Conservation (phyloP, 352 stramenopile species). For the Pythium plurisporium region DNA sequence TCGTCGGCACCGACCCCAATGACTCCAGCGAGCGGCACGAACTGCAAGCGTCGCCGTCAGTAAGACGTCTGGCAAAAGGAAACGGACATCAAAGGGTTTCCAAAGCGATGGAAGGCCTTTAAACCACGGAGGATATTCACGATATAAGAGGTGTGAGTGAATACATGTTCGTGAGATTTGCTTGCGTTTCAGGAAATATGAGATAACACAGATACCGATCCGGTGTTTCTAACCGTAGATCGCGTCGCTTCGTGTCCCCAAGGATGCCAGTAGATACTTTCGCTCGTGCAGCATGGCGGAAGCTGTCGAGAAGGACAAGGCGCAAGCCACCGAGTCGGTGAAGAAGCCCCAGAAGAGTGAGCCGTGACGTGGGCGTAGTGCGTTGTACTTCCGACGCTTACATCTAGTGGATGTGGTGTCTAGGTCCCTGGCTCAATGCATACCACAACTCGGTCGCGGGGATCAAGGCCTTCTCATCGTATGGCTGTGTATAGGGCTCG, state of each 20-base stretch:
- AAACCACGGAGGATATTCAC: no score
- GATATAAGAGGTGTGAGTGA: no score
- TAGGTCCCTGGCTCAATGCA: slow-evolving; percentile 79
- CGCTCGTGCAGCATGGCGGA: slow-evolving; percentile 14
- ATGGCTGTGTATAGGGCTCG: no score
- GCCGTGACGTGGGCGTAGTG: background rate
- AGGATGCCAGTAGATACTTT: background rate
- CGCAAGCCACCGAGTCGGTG: background rate
- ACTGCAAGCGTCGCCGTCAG: background rate
- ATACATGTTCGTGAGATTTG: no score
- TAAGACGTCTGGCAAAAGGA: no score
- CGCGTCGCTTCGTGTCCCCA: background rate
- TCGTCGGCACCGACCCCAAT: no score
- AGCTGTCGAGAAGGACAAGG: slow-evolving; percentile 16
- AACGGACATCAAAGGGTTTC: no score
- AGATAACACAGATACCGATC: background rate
- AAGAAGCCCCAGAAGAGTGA: slow-evolving; percentile 25
- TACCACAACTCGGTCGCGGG: slow-evolving; percentile 89
- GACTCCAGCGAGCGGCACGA: no score
- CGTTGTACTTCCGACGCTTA: background rate
- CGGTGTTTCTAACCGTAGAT: background rate
- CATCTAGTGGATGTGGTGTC: background rate
- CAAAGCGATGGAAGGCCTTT: no score
- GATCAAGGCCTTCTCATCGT: slow-evolving; percentile 74
- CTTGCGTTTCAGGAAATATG: no score